These are phyloP conservation scores for Cubamyces sp. DNA, from an alignment of 768 basidiomycete species.

Conservation along the genomic window DNA sequence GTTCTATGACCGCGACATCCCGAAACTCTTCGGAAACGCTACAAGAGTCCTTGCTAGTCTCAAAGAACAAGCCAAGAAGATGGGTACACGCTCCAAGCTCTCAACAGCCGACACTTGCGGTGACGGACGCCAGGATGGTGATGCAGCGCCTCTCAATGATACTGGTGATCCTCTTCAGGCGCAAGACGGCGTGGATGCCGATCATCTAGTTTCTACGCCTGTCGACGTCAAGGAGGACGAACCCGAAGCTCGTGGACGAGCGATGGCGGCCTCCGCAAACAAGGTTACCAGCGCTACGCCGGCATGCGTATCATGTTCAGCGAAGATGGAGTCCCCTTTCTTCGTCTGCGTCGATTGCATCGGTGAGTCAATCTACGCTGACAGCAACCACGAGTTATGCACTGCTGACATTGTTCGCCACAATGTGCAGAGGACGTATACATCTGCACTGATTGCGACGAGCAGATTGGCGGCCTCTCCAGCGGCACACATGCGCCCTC, in stretches of 20 bases:
- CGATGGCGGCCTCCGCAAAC: neutral
- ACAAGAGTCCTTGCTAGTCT: neutral
- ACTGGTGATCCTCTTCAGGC: neutral
- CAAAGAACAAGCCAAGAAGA: neutral
- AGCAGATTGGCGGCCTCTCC: neutral
- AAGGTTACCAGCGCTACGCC: neutral
- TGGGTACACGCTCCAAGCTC: neutral
- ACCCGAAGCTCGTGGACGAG: too few species aligned
- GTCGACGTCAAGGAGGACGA: too few species aligned
- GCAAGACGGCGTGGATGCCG: neutral
- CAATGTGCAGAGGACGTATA: neutral
- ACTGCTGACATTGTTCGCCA: neutral
- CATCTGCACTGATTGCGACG: slow-evolving; percentile 3
- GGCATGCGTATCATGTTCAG: neutral
- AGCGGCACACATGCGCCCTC: neutral
- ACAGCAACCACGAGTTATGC: too few species aligned
- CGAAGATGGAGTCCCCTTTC: neutral
- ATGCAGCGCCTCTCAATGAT: neutral
- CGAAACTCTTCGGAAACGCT: neutral
- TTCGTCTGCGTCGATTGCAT: slow-evolving; percentile 3
- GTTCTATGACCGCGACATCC: neutral
- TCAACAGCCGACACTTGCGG: neutral
- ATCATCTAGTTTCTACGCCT: neutral
- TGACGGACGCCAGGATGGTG: neutral
- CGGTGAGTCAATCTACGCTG: neutral